Evolutionary conservation across 2,329 filamentous ascomycete species (phyloP).

Genomic region (Xylaria sp.): DNA sequence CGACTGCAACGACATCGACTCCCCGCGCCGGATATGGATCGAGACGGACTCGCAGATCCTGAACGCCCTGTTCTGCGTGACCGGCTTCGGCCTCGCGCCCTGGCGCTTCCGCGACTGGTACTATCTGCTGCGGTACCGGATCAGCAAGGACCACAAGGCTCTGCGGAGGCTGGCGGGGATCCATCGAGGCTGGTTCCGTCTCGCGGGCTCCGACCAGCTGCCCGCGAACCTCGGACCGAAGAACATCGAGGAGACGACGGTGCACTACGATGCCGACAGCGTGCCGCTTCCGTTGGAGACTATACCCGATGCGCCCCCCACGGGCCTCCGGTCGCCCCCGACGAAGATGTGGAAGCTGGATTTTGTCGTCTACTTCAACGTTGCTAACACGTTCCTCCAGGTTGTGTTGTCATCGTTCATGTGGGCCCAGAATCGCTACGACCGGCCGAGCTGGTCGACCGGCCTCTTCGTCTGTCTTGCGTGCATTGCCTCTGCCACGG

Average conservation of each 20-base stretch:
- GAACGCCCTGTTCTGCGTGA: conserved; percentile 84
- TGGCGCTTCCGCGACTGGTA: conserved; percentile 84
- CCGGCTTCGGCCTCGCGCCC: conserved; percentile 80
- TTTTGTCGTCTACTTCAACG: conserved; percentile 76
- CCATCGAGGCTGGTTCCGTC: conserved; percentile 74
- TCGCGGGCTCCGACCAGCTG: conserved; percentile 66
- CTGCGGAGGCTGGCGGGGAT: conserved; percentile 73
- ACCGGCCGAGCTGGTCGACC: conserved; percentile 78
- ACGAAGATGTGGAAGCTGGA: conserved; percentile 77
- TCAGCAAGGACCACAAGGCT: conserved; percentile 54
- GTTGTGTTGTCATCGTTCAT: conserved; percentile 74
- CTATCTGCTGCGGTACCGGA: conserved; percentile 68
- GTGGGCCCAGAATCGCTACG: conserved; percentile 76
- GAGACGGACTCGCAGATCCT: conserved; percentile 83
- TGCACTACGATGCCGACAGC: conserved; percentile 43
- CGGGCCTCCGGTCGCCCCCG: conserved; percentile 68
- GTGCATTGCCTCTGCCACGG: conserved; percentile 68
- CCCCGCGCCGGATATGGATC: conserved; percentile 80
- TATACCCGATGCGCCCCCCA: conserved; percentile 69
- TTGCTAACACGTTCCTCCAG: conserved; percentile 80
- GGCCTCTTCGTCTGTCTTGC: conserved; percentile 78
- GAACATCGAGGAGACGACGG: conserved; percentile 48
- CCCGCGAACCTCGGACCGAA: conserved; percentile 55
- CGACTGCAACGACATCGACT: conserved; percentile 72
- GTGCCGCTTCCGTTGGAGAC: conserved; percentile 67